Base-by-base conservation (phyloP, 106 monocot genomes). In the Dendrobium huoshanense region DNA sequence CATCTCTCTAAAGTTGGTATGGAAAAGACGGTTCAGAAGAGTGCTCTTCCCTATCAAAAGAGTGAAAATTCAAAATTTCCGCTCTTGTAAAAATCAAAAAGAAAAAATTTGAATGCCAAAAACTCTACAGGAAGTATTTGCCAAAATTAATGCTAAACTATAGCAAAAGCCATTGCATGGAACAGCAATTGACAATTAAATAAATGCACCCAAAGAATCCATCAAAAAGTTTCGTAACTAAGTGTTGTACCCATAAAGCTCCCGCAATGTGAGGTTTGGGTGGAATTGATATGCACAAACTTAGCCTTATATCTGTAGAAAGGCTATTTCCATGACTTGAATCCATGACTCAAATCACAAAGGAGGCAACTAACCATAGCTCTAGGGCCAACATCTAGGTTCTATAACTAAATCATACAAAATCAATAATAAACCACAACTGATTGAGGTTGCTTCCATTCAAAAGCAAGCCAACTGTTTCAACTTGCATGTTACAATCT, bases 1-100 rank as follows among this genome's bases (percentile, higher is more conserved):
- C 94, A 98, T 98, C 55, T 94, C 97, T 59, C 85, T 94, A 73
- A 97, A 97, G 74, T 89, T 97, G 44, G 94, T 97, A 44, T 65
- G 59, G 75, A 97, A 97, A 41, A 98, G 88, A 84, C 94, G 88
- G 80, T 98, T 98, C 85, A 98, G 77, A 79, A 98, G 92, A 72
- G 97, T 98, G 87, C 97, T 98, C 77, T 98, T 98, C 68, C 97
- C 97, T 98, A 85, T 74, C 42, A 74, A 42, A 74, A 43, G 43
- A 74, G 18, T 6, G 20, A 17, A 74, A 74, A 5, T 29, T 43
- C 3, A 43, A 74, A 74, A 42, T 4, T 2, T 3, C 33, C 70
- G 15, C 33, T 13, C n/a, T 11, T 31, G 13, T 70, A 37, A n/a
- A 33, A 2, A 70, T 70, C 9, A 33, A 70, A 31, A n/a, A 64